Conservation (phyloP, 495 filamentous ascomycete species). For the Podospora comata region DNA sequence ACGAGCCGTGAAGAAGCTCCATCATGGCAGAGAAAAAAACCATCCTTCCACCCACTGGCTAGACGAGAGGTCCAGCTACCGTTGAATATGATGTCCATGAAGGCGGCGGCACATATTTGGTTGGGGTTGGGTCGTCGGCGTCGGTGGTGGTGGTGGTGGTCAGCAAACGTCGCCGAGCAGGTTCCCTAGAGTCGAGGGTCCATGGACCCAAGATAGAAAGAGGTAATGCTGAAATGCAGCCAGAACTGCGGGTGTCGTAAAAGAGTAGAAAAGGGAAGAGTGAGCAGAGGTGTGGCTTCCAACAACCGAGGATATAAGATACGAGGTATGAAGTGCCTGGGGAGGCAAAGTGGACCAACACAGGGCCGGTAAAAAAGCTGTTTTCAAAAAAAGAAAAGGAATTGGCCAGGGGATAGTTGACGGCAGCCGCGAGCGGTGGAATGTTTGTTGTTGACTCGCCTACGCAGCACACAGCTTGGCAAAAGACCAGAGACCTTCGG, state of each 20-base stretch:
- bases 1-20: background rate
- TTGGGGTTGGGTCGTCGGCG: background rate
- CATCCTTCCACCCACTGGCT: slow-evolving; percentile 2
- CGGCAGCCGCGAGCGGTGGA: background rate
- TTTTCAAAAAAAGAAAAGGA: background rate
- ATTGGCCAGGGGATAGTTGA: background rate
- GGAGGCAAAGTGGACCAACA: background rate
- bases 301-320: background rate
- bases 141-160: background rate
- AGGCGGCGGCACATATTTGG: slow-evolving; percentile 18
- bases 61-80: slow-evolving; percentile 25
- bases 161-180: background rate
- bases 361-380: background rate
- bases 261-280: background rate
- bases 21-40: slow-evolving; percentile 10
- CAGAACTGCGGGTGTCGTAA: background rate
- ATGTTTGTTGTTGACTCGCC: background rate
- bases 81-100: slow-evolving; percentile 17
- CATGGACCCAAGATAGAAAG: background rate
- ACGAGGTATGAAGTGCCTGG: background rate
- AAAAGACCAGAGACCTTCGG: background rate
- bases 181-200: slow-evolving; percentile 1
- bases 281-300: background rate
- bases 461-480: background rate
- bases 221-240: background rate